Evolutionary conservation across 1,284 basidiomycete genomes (phyloP), one percentile per base, ranked within the genome.

Genomic region (Xerocomus cyaneibrunnescens): DNA sequence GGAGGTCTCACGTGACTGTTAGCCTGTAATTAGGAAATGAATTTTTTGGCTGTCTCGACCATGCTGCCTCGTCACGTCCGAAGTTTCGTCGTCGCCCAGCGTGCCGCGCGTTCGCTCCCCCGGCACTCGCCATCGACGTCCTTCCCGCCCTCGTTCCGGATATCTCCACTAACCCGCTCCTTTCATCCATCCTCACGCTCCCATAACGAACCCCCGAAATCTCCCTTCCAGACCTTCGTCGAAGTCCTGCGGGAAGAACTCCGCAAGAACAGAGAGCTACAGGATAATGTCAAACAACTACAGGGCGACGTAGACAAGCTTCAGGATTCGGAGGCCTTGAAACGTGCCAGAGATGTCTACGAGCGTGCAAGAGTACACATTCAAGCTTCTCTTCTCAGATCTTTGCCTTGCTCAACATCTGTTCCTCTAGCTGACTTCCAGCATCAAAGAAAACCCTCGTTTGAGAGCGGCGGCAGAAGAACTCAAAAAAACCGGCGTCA

Each of bases 271-370:
- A 79, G 93, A 61, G 95, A 96, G 68, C 78, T 97, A 51, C 94
- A 97, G 74, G 93, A 98, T 45, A 97, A 96, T 73, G 89, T 98
- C 53, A 94, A 94, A 75, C 94, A 97, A 74, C 81, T 99, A 28
- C 92, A 96, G 72, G 97, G 97, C 60, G 94, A 98, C 70, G 96
- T 97, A 34, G 92, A 93, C 74, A 98, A 98, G 74, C 75, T 98
- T 47, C 95, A 97, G 74, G 96, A 99, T 69, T 92, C 89, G 50
- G 94, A 96, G 69, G 89, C 95, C n/a, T 90, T 98, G 92, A 93
- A 92, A 76, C 81, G 80, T 62, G 93, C 94, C 13, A 80, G 83
- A 65, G 92, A 91, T 44, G 86, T 92, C 53, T 98, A 98, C 73
- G 96, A 98, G 75, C 85, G 90, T 55, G 92, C 94, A 12, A 83